Evolutionary conservation across 352 stramenopile genomes (phyloP), one percentile per base, ranked within the genome.

Genomic region (Pythium biforme): DNA sequence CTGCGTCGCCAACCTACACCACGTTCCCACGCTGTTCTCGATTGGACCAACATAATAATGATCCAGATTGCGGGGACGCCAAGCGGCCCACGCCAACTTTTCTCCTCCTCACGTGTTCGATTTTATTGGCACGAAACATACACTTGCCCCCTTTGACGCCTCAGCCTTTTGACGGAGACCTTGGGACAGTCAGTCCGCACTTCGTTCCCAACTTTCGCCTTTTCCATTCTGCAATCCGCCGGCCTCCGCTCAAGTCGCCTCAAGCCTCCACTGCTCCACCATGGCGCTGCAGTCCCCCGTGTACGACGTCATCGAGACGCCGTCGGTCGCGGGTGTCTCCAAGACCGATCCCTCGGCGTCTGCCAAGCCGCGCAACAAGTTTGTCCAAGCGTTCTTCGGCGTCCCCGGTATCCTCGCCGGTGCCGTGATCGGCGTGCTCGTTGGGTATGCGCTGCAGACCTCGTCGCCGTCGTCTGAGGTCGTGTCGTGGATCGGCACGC

Each of bases 281-380:
- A 68, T 68, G 61, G 26, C 54, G 6, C 46, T 43, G 1, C 41
- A 47, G 37, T 62, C 61, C 14, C 53, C 61, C 31, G 45, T 57
- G 52, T 72, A 72, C 58, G 58, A 66, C 48, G 64, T 67, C 52
- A 53, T 72, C 31, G 64, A 67, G 64, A 64, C 64, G 52, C 59
- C 64, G 41, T 57, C 64, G 6, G 57, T 45, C 23, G 39, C 27
- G 23, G 53, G 59, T 2, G 19, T 52, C 9, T 3, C 54, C 51
- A 61, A 62, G 23, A 25, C 43, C 34, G 20, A 54, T 12, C 22
- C 51, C 4, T 12, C 23, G 23, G 27, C 29, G 5, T 17, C 29
- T 1, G 20, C n/a, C n/a, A 50, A 50, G 25, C 11, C 43, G 22
- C 20, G 20, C 43, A 19, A 27, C 25, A 50, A 31, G 43, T 50